Evolutionary conservation across 164 flowering plant species (phyloP).

Genomic region (Berberis thunbergii): DNA sequence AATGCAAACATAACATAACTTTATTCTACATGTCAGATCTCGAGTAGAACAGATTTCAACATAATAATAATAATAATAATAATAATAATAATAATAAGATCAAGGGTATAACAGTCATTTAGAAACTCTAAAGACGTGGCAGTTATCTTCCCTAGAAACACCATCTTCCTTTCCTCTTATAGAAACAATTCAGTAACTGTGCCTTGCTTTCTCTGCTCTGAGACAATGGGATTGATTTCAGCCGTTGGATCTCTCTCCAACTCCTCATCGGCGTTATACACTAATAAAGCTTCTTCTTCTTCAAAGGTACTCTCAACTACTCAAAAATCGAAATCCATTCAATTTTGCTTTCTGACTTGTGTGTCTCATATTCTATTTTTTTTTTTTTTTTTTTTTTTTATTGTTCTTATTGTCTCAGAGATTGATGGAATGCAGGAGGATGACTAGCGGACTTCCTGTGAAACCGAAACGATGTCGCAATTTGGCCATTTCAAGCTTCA

Average conservation of each 20-base stretch:
- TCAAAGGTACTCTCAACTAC: not conserved
- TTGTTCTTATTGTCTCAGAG: slow-evolving; percentile 9
- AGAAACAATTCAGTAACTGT: no score
- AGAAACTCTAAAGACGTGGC: not conserved
- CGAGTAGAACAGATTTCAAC: no score
- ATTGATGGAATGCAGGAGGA: slow-evolving; percentile 8
- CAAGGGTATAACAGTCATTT: not conserved
- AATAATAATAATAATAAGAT: no score
- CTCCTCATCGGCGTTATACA: not conserved
- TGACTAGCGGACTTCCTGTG: not conserved
- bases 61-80: no score
- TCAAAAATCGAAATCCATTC: not conserved
- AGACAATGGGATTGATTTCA: slow-evolving; percentile 31
- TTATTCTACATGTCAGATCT: no score
- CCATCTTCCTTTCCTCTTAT: no score
- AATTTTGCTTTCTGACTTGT: not conserved
- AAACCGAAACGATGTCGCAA: not conserved
- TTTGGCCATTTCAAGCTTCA: slow-evolving; percentile 7
- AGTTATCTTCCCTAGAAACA: slow-evolving; percentile 5
- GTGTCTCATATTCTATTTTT: not conserved
- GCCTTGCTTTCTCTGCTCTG: slow-evolving; percentile 1
- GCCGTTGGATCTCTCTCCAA: slow-evolving; percentile 20
- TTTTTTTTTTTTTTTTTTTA: no score
- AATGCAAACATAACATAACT: no score
- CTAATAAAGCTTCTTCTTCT: slow-evolving; percentile 4